Conservation (phyloP, 345 rosid species). For the Salix dunnii region DNA sequence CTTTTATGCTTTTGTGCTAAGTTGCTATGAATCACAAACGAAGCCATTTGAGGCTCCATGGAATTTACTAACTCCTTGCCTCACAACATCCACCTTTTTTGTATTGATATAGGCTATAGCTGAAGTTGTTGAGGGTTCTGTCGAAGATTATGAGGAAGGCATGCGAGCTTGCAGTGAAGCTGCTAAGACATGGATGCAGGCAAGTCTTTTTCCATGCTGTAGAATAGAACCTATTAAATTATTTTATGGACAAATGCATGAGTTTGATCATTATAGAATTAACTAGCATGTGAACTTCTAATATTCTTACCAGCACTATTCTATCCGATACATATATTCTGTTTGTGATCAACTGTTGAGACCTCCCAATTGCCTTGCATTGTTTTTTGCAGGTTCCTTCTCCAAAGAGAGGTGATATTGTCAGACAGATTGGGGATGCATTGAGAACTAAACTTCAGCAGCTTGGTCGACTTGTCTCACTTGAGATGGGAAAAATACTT, state of each 20-base stretch:
- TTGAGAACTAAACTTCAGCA: slow-evolving; percentile 69
- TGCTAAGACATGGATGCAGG: slow-evolving; percentile 85
- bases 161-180: slow-evolving; percentile 83
- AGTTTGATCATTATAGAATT: neutral
- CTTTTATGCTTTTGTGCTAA: neutral
- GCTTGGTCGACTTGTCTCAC: slow-evolving; percentile 85
- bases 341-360: neutral
- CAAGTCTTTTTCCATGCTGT: slow-evolving; percentile 13
- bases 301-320: neutral
- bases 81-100: neutral
- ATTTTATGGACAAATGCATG: neutral
- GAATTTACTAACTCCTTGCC: neutral
- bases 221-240: neutral
- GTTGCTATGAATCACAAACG: neutral
- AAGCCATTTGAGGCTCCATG: neutral
- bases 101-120: slow-evolving; percentile 38
- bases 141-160: slow-evolving; percentile 80
- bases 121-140: slow-evolving; percentile 71
- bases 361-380: neutral
- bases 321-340: neutral
- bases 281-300: neutral
- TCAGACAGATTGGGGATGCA: slow-evolving; percentile 94
- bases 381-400: slow-evolving; percentile 67
- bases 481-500: slow-evolving; percentile 96
- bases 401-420: slow-evolving; percentile 96